Conservation (phyloP, 75 land plant species). For the Pinus taeda region DNA sequence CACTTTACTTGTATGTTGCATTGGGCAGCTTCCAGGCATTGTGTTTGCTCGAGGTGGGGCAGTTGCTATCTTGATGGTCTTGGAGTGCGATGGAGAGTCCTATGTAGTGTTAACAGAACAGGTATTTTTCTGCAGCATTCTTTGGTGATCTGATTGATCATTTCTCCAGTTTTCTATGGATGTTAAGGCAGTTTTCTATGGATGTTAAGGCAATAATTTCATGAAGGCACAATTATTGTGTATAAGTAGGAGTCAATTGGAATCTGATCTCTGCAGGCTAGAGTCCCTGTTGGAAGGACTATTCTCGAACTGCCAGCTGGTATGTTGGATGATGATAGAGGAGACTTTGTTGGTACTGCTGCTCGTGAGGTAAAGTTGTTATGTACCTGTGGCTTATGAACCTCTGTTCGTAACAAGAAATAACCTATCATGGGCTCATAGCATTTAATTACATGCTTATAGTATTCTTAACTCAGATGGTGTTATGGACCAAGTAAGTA, state of each 20-base stretch:
- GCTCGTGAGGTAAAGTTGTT: conserved; percentile 74
- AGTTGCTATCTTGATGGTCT: conserved; percentile 77
- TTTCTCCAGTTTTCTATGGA: conserved; percentile 4
- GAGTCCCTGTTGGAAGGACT: conserved; percentile 87
- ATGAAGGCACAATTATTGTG: not conserved
- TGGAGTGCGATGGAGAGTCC: conserved; percentile 73
- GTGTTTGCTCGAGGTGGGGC: conserved; percentile 93
- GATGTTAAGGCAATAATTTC: not conserved
- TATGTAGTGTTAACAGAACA: conserved; percentile 96
- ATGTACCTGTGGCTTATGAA: not conserved
- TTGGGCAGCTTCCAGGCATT: conserved; percentile 85
- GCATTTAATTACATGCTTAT: not conserved
- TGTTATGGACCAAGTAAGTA: too few species aligned
- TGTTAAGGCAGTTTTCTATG: not conserved
- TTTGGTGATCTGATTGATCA: not conserved
- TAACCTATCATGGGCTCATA: not conserved
- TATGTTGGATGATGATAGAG: conserved; percentile 88
- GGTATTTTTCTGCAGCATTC: conserved; percentile 29
- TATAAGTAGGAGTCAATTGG: not conserved
- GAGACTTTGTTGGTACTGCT: conserved; percentile 93
- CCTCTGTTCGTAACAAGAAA: not conserved
- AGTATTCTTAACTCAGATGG: not conserved
- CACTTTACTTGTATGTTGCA: conserved; percentile 1
- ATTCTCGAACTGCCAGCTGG: conserved; percentile 95
- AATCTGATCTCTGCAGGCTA: conserved; percentile 40